A percentile compares a stretch with the other conserved stretches of the same genome.
These are phyloP conservation scores for Linnemannia elongata DNA, from an alignment of 192 early-diverging fungal species.

Conservation along the genomic window DNA sequence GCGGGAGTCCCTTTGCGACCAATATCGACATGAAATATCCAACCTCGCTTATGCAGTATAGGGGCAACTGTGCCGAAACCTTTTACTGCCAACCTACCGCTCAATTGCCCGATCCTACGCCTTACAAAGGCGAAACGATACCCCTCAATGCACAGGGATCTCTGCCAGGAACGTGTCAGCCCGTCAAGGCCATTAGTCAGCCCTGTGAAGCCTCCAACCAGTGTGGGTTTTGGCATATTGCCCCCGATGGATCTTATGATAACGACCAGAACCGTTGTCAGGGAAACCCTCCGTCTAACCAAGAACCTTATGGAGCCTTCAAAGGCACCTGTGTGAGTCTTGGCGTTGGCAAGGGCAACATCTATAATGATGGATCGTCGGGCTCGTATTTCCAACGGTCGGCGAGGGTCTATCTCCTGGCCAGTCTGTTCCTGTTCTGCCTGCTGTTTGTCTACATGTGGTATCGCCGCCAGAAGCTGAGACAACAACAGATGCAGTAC, in stretches of 20 bases:
- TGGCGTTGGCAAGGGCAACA: neutral
- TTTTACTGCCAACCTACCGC: constrained; percentile 36
- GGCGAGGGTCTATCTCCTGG: constrained; percentile 31
- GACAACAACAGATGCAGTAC: constrained; percentile 16
- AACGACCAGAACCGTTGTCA: constrained; percentile 38
- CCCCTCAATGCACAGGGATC: neutral
- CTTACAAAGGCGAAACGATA: neutral
- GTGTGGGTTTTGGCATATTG: constrained; percentile 38
- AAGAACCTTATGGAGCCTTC: neutral
- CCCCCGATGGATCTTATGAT: constrained; percentile 13
- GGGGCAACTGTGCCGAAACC: constrained; percentile 41
- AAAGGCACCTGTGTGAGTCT: constrained; percentile 15
- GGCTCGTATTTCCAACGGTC: neutral
- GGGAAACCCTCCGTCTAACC: neutral
- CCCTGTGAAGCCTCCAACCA: constrained; percentile 16
- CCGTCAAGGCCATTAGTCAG: neutral
- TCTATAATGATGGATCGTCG: neutral
- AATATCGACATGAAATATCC: neutral
- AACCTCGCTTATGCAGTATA: constrained; percentile 28
- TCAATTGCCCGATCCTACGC: neutral
- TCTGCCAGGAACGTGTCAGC: constrained; percentile 36
- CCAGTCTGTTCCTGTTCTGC: constrained; percentile 22
- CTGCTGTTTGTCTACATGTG: constrained; percentile 34
- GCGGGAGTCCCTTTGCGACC: neutral
- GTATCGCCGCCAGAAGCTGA: constrained; percentile 28